These are phyloP conservation scores for Aureobasidium lini DNA, from an alignment of 2,329 filamentous ascomycete genomes.

Conservation along the genomic window DNA sequence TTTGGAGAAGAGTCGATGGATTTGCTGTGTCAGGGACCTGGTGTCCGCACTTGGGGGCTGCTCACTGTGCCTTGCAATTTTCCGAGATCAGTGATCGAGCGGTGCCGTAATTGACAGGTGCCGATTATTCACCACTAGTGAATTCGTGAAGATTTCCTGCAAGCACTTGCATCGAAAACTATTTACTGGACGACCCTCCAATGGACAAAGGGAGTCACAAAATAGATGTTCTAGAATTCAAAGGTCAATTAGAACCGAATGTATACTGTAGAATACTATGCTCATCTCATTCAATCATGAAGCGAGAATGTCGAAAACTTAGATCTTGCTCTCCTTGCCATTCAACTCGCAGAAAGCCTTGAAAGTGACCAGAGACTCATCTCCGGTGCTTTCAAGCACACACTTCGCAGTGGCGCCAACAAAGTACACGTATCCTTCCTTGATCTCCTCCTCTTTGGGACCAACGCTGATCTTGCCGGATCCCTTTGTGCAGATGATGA, in stretches of 20 bases:
- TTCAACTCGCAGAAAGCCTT: constrained; percentile 89
- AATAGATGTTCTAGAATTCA: too few species aligned
- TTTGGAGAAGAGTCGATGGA: too few species aligned
- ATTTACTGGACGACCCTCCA: too few species aligned
- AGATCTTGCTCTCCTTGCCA: constrained; percentile 30
- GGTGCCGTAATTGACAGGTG: too few species aligned
- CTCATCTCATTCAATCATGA: neutral
- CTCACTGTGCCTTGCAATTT: too few species aligned
- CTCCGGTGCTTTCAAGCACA: constrained; percentile 60
- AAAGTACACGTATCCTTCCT: constrained; percentile 46
- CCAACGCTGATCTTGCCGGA: constrained; percentile 79
- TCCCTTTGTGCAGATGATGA: constrained; percentile 83
- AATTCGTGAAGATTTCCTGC: too few species aligned
- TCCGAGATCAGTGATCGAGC: too few species aligned
- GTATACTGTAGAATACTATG: neutral
- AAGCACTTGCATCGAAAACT: too few species aligned
- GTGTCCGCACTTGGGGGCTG: too few species aligned
- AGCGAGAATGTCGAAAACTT: neutral
- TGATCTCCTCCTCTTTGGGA: constrained; percentile 62
- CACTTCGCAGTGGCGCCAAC: constrained; percentile 83
- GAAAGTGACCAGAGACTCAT: constrained; percentile 75
- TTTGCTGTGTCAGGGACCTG: too few species aligned
- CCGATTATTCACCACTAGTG: too few species aligned
- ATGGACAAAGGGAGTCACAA: too few species aligned
- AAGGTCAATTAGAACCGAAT: neutral